Percentiles rank a stretch among this genome's conserved stretches.
phyloP scores from a whole-genome alignment of 2,329 filamentous ascomycete species.

The Neofusicoccum parvum region DNA sequence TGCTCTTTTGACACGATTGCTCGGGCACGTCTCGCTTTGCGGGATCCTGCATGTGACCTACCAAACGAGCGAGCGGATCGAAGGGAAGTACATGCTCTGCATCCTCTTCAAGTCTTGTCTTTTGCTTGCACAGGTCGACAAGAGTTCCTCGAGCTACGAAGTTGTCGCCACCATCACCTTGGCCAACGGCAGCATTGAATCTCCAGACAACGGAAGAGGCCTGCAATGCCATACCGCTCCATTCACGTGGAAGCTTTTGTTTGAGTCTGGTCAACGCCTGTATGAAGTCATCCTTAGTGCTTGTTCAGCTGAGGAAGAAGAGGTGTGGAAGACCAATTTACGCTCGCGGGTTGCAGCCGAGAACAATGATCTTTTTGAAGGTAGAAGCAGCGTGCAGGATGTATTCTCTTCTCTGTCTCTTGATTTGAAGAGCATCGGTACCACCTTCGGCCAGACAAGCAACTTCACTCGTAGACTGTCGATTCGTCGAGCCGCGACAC shows the following conservation, averaged over 20 bases:
- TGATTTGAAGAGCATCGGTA: slow-evolving; percentile 72
- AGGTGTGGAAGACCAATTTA: slow-evolving; percentile 76
- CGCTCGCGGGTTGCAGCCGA: slow-evolving; percentile 54
- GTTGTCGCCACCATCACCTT: slow-evolving; percentile 75
- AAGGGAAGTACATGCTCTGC: slow-evolving; percentile 82
- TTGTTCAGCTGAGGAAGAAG: slow-evolving; percentile 77
- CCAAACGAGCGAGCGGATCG: slow-evolving; percentile 67
- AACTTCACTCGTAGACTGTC: slow-evolving; percentile 68
- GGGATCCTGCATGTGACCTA: slow-evolving; percentile 84
- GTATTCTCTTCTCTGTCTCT: slow-evolving; percentile 67
- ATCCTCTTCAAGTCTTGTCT: slow-evolving; percentile 81
- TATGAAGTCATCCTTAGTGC: slow-evolving; percentile 88
- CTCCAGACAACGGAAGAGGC: slow-evolving; percentile 74
- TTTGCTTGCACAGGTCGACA: slow-evolving; percentile 70
- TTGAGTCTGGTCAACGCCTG: slow-evolving; percentile 73
- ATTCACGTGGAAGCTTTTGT: slow-evolving; percentile 89
- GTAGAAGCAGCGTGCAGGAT: slow-evolving; percentile 49
- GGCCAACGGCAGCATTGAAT: slow-evolving; percentile 66
- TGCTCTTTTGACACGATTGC: slow-evolving; percentile 64
- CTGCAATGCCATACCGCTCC: slow-evolving; percentile 84
- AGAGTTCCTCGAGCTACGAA: slow-evolving; percentile 67
- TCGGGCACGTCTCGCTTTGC: slow-evolving; percentile 80
- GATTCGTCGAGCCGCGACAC: slow-evolving; percentile 75
- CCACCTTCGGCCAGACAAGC: slow-evolving; percentile 73
- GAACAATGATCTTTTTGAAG: slow-evolving; percentile 54